phyloP scores from a whole-genome alignment of 1,284 basidiomycete species.

The Fomitopsis schrenkii region DNA sequence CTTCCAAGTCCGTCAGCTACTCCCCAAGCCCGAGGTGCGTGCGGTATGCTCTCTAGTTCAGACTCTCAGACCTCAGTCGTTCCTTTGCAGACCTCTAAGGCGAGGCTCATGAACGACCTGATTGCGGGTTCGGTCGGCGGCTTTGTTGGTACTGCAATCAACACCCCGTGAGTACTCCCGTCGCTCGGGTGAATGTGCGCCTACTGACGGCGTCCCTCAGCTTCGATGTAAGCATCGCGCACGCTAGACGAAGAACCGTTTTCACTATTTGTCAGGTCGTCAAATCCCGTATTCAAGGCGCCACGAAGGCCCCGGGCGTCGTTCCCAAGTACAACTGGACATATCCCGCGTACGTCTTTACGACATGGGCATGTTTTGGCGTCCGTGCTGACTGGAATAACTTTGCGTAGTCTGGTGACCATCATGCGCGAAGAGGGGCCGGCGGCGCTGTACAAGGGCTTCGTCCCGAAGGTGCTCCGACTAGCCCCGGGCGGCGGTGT shows the following conservation, averaged over 20 bases:
- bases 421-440: slow-evolving; percentile 91
- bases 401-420: slow-evolving; percentile 47
- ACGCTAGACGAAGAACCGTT: background rate
- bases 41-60: background rate
- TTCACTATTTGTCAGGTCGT: slow-evolving; percentile 59
- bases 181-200: background rate
- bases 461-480: slow-evolving; percentile 81
- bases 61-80: background rate
- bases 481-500: slow-evolving; percentile 95
- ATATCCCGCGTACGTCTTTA: slow-evolving; percentile 60
- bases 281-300: slow-evolving; percentile 92
- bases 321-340: slow-evolving; percentile 91
- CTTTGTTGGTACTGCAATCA: slow-evolving; percentile 79
- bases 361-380: slow-evolving; percentile 13
- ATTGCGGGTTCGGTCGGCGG: slow-evolving; percentile 89
- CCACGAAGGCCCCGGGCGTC: slow-evolving; percentile 60
- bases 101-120: slow-evolving; percentile 83
- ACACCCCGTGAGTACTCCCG: slow-evolving; percentile 61
- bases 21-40: slow-evolving; percentile 82
- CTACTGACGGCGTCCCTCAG: slow-evolving; percentile 23
- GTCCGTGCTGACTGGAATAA: slow-evolving; percentile 19
- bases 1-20: slow-evolving; percentile 71
- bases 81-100: slow-evolving; percentile 55
- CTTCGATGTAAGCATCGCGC: slow-evolving; percentile 46
- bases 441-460: slow-evolving; percentile 92